Conservation (phyloP, 192 early-diverging fungal genomes). For the Thamnidium elegans region DNA sequence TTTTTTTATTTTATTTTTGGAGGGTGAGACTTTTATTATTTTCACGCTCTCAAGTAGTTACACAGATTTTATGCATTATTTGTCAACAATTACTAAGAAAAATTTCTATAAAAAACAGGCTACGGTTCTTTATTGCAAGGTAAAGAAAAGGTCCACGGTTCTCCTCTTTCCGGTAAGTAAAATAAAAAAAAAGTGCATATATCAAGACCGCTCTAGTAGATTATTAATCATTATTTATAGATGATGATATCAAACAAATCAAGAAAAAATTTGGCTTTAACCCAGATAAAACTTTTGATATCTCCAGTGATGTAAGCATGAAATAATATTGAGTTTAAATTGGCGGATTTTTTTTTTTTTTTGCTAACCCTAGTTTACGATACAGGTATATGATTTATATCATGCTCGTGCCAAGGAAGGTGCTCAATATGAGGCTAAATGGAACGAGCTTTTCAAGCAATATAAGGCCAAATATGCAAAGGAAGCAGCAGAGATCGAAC, state of each 20-base stretch:
- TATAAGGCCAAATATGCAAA: constrained; percentile 74
- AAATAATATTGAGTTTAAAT: constrained; percentile 37
- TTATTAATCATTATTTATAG: constrained; percentile 21
- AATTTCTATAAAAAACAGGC: constrained; percentile 5
- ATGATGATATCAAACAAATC: constrained; percentile 73
- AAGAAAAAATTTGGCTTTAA: constrained; percentile 86
- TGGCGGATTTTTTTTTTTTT: constrained; percentile 56
- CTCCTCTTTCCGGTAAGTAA: constrained; percentile 60
- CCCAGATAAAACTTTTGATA: constrained; percentile 67
- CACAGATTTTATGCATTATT: background rate
- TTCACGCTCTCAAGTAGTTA: too few relatives aligned
- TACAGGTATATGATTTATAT: constrained; percentile 57
- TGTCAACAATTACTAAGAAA: background rate
- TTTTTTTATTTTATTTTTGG: too few relatives aligned
- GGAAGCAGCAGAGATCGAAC: constrained; percentile 63
- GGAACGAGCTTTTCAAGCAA: constrained; percentile 69
- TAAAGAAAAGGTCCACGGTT: constrained; percentile 90
- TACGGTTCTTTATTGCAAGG: constrained; percentile 88
- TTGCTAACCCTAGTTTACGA: constrained; percentile 43
- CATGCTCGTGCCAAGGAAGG: constrained; percentile 55
- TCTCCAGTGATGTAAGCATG: constrained; percentile 63
- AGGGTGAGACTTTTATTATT: too few relatives aligned
- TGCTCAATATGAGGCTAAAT: constrained; percentile 63
- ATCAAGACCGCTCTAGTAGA: background rate
- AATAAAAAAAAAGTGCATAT: background rate